Base-by-base conservation (phyloP, 306 rosid genomes). In the Cyclanthera cordifolia region DNA sequence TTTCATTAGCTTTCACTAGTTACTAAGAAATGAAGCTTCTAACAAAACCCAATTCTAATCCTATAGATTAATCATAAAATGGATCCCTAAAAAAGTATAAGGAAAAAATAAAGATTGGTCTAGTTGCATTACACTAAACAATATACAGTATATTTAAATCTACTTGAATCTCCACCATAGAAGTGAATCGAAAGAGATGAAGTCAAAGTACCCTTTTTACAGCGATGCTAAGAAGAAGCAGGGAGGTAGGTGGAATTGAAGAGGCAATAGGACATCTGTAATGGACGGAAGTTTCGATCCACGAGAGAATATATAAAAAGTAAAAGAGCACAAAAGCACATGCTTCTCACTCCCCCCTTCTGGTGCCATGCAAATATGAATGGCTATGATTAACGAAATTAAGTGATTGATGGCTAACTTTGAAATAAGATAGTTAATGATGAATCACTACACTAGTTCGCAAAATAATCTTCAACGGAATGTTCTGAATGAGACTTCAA, bases 401-500 rank as follows among this genome's bases (percentile, higher is more conserved):
- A n/a, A 50, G 1, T 53, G 58, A 53, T 21, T 10, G 30, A 53
- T 53, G 13, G 4, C 16, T 16, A 53, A 53, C 58, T 53, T 53
- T 21, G 58, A 53, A 19, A 20, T 53, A 53, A 53, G 57, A 53
- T 20, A 30, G 30, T 1, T 58, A 58, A 13, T 55, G 39, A 27
- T 14, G 39, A 6, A 56, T 5, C 5, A 14, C 61, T 55, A 12
- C 5, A 14, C 61, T 55, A 12, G 28, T 59, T n/a, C 8, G 45
- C 24, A 58, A 30, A 34, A 34, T 28, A 30, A 30, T 30, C 47
- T 59, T n/a, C 66, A 6, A n/a, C 3, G 45, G 9, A 16, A 57
- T 32, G 15, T n/a, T 17, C n/a, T 59, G 66, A n/a, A 59, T 59
- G 24, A n/a, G 66, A 28, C 65, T 27, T 57, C 65, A 57, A 57